Conservation (phyloP, 2,329 filamentous ascomycete species). For the Aspergillus candidus region DNA sequence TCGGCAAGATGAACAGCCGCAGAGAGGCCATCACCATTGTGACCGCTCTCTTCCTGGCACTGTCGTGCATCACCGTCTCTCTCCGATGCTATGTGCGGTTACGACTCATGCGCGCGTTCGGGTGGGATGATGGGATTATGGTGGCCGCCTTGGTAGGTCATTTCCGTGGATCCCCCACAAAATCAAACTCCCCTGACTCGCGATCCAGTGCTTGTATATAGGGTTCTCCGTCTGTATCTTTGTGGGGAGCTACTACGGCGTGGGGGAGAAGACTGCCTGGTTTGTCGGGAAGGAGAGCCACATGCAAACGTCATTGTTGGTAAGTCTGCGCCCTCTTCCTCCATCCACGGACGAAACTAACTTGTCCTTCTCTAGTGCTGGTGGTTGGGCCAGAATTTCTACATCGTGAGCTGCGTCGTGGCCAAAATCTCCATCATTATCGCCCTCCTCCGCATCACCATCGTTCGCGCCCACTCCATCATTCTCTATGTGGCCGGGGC, state of each 20-base stretch:
- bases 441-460: constrained; percentile 44
- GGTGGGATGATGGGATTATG: constrained; percentile 19
- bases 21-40: constrained; percentile 11
- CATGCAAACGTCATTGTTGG: no score
- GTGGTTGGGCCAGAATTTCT: constrained; percentile 47
- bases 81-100: constrained; percentile 32
- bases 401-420: constrained; percentile 38
- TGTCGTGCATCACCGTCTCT: constrained; percentile 27
- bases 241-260: not conserved
- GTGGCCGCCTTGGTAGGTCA: constrained; percentile 13
- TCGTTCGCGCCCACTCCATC: constrained; percentile 36
- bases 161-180: no score
- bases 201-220: constrained; percentile 5
- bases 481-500: constrained; percentile 40
- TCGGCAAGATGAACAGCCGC: not conserved
- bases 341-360: no score
- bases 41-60: constrained; percentile 25
- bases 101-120: constrained; percentile 26
- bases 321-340: no score
- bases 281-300: no score
- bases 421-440: constrained; percentile 45
- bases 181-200: no score
- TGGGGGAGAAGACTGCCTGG: no score
- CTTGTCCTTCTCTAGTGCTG: constrained; percentile 21
- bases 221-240: constrained; percentile 9